Base-by-base conservation (phyloP, 768 basidiomycete species). In the Galerina sulciceps region DNA sequence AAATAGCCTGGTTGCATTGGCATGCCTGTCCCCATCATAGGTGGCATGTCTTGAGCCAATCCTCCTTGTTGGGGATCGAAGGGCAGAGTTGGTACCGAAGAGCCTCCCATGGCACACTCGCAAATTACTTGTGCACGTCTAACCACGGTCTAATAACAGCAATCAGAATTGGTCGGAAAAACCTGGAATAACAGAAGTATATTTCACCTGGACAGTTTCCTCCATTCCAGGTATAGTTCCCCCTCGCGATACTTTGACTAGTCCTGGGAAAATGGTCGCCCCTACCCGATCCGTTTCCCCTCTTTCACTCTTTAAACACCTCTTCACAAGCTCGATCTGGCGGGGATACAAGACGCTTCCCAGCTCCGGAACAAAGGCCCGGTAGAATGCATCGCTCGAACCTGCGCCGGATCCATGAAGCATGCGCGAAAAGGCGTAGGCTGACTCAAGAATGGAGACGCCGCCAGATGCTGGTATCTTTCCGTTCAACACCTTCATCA, bases 51-150 rank as follows among this genome's bases (percentile, higher is more conserved):
- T 53, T 45, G 31, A 11, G 43, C 37, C 42, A 55, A 45, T 55
- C 52, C 47, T 44, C 41, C 34, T 56, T 53, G 44, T 10, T 55
- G 59, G 37, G 60, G 49, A 42, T 68, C 67, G 44, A 54, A 59
- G 31, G 61, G 53, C 60, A 59, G 61, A 26, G 59, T 65, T 41
- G 67, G 65, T 40, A 67, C 57, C 14, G 66, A 63, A 55, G 67
- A 65, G 10, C 77, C 76, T 9, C 76, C 75, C 69, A 93, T 73
- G 1, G 92, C 91, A 67, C 90, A 95, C 73, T 91, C 89, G 65
- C 93, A 94, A 45, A 94, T 86, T 13, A 93, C 93, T 73, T 94
- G 93, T 14, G 93, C 92, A 53, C 93, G 78, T 59, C 91, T 75
- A 10, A 95, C 91, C 44, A 94, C 88, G 15, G 85, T 88, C 80